These are phyloP conservation scores for Mrakia gelida DNA, from an alignment of 768 basidiomycete genomes.

Conservation along the genomic window DNA sequence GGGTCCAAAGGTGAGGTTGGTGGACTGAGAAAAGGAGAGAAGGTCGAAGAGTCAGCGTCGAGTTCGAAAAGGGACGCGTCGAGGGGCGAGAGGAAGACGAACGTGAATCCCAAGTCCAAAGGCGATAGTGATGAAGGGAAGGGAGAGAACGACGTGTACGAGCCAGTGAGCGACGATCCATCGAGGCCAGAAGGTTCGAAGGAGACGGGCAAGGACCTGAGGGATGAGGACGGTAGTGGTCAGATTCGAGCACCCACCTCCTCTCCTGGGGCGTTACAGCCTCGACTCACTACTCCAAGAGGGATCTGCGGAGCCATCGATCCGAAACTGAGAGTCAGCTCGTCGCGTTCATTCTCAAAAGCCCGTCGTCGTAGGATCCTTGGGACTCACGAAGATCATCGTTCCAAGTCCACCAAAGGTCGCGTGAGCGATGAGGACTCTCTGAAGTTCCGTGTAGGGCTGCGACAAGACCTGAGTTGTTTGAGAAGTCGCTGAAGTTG, in stretches of 20 bases:
- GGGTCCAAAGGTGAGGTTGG: constrained; percentile 6
- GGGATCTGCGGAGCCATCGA: background rate
- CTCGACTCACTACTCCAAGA: constrained; percentile 17
- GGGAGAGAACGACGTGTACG: constrained; percentile 1
- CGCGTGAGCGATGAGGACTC: constrained; percentile 15
- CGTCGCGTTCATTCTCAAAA: no score
- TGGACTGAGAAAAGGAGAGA: background rate
- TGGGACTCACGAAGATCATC: constrained; percentile 8
- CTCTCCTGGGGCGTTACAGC: background rate
- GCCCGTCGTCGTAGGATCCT: background rate
- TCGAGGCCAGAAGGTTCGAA: background rate
- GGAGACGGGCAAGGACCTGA: constrained; percentile 4
- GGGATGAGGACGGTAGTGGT: no score
- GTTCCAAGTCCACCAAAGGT: constrained; percentile 19
- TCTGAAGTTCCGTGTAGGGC: constrained; percentile 12
- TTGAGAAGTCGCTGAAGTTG: background rate
- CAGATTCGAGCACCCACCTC: no score
- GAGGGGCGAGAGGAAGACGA: background rate
- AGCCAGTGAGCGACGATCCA: constrained; percentile 25
- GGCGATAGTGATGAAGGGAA: constrained; percentile 11
- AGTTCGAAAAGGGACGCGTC: background rate
- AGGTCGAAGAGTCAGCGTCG: background rate
- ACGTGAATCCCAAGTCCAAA: constrained; percentile 15
- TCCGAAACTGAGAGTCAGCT: no score
- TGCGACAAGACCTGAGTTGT: background rate